Conservation (phyloP, 306 rosid species). For the Astragalus membranaceus region DNA sequence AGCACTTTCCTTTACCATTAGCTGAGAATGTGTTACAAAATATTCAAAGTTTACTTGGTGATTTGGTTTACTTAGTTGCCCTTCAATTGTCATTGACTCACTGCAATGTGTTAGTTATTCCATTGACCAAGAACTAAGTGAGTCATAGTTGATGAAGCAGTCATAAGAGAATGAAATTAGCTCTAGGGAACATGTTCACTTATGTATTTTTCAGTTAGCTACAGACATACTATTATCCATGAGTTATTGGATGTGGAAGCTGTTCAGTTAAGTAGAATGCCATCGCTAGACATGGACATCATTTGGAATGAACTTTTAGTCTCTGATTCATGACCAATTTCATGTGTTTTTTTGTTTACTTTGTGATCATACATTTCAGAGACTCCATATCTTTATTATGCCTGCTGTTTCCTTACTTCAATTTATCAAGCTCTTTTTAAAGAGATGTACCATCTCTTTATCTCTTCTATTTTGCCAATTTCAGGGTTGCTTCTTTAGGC, state of each 20-base stretch:
- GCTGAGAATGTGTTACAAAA: too few species aligned
- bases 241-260: background rate
- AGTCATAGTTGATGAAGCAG: background rate
- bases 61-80: background rate
- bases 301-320: constrained; percentile 89
- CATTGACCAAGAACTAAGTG: background rate
- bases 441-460: background rate
- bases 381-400: too few species aligned
- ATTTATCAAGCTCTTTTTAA: too few species aligned
- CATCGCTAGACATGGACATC: constrained; percentile 82
- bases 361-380: background rate
- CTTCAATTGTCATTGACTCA: background rate
- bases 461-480: constrained; percentile 6
- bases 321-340: constrained; percentile 45
- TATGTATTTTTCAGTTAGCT: background rate
- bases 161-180: background rate
- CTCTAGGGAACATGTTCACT: background rate
- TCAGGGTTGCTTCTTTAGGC: constrained; percentile 93
- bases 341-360: background rate
- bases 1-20: constrained; percentile 10
- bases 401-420: too few species aligned
- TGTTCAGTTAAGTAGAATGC: too few species aligned
- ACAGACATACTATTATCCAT: background rate
- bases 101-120: background rate
- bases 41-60: background rate